Conservation (phyloP, 192 early-diverging fungal genomes). For the Mortierella claussenii region DNA sequence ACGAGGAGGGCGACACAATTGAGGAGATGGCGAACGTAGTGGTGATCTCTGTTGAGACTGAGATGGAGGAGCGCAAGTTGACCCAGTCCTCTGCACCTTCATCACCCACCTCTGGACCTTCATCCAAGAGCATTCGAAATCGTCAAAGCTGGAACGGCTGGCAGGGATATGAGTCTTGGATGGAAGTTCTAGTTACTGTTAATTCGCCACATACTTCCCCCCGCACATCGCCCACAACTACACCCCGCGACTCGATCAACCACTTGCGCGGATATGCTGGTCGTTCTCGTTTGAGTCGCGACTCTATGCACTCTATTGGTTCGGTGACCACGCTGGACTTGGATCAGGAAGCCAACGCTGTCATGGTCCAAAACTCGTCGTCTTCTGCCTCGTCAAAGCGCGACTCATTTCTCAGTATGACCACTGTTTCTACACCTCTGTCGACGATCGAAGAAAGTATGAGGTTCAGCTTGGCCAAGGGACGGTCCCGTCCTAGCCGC, state of each 20-base stretch:
- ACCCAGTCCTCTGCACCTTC: conserved; percentile 19
- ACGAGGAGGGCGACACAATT: conserved; percentile 19
- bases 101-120: conserved; percentile 19
- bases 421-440: neutral
- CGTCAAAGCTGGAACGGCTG: conserved; percentile 53
- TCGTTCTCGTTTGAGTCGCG: conserved; percentile 26
- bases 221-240: conserved; percentile 21
- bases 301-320: conserved; percentile 19
- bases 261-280: conserved; percentile 20
- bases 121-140: conserved; percentile 15
- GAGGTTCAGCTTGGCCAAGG: conserved; percentile 15
- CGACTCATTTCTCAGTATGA: conserved; percentile 16
- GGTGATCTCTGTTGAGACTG: conserved; percentile 25
- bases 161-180: conserved; percentile 51
- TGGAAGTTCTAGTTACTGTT: conserved; percentile 40
- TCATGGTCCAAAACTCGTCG: conserved; percentile 18
- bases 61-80: conserved; percentile 26
- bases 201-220: conserved; percentile 39
- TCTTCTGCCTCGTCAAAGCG: conserved; percentile 25
- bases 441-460: conserved; percentile 8
- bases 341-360: conserved; percentile 26
- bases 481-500: conserved; percentile 35
- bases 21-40: conserved; percentile 30
- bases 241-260: conserved; percentile 35
- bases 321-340: conserved; percentile 36